A percentile compares a stretch with the other conserved stretches of the same genome.
These are phyloP conservation scores for Trichosanthes truncata DNA, from an alignment of 306 rosid species.

Conservation along the genomic window DNA sequence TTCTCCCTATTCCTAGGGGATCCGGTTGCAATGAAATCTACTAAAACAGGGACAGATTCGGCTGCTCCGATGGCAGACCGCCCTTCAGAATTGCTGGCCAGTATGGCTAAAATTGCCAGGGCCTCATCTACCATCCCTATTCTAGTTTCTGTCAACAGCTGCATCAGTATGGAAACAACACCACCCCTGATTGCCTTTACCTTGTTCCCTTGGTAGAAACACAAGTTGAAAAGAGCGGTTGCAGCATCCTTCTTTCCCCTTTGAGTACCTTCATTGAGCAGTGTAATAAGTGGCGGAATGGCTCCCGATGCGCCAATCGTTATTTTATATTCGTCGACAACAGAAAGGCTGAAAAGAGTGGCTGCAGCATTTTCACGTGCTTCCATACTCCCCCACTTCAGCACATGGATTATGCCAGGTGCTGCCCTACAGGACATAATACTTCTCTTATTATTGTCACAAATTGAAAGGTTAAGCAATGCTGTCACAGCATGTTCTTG, in stretches of 20 bases:
- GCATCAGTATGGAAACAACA: conserved; percentile 76
- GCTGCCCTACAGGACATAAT: conserved; percentile 69
- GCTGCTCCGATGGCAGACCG: conserved; percentile 70
- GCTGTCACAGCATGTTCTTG: conserved; percentile 98
- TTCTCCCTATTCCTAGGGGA: conserved; percentile 92
- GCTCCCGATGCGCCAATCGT: conserved; percentile 83
- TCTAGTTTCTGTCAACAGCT: conserved; percentile 63
- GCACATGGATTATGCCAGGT: conserved; percentile 86
- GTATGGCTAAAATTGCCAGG: conserved; percentile 82
- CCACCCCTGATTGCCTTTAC: conserved; percentile 91
- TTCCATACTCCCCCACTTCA: conserved; percentile 90
- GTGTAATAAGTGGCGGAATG: conserved; percentile 71
- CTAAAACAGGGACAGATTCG: conserved; percentile 69
- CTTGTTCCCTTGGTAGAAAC: conserved; percentile 93
- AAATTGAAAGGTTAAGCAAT: conserved; percentile 86
- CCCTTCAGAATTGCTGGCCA: conserved; percentile 83
- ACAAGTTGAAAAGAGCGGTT: conserved; percentile 86
- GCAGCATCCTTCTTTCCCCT: conserved; percentile 99
- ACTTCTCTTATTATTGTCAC: conserved; percentile 79
- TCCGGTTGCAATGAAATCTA: conserved; percentile 60
- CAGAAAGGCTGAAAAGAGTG: conserved; percentile 93
- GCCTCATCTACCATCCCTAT: conserved; percentile 98
- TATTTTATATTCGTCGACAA: conserved; percentile 75
- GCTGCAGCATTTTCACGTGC: conserved; percentile 99
- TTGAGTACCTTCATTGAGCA: conserved; percentile 82